These are phyloP conservation scores for Fagopyrum homotropicum DNA, from an alignment of 148 eudicot genomes.

Conservation along the genomic window DNA sequence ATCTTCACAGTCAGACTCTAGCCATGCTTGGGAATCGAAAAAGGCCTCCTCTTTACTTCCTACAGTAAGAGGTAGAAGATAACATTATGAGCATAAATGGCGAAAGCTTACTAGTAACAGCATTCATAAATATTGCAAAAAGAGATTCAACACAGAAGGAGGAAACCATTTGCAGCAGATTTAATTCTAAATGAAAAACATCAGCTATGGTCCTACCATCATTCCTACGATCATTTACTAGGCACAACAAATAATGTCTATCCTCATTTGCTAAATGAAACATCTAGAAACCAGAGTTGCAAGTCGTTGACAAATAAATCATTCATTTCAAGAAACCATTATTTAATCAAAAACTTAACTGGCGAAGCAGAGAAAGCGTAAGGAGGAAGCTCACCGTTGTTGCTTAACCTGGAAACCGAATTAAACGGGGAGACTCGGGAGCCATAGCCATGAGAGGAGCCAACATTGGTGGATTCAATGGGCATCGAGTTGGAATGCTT, in stretches of 20 bases:
- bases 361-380: not conserved
- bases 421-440: slow-evolving; percentile 10
- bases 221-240: not conserved
- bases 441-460: not conserved
- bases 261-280: not conserved
- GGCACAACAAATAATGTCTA: not conserved
- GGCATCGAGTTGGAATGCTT: not conserved
- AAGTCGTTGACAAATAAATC: not conserved
- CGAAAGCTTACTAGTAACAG: not conserved
- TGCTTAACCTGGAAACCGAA: slow-evolving; percentile 10
- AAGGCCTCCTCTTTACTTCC: slow-evolving; percentile 80
- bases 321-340: too few relatives aligned
- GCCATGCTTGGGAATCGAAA: slow-evolving; percentile 75
- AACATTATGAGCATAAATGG: not conserved
- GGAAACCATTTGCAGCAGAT: not conserved
- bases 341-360: too few relatives aligned
- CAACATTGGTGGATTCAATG: not conserved
- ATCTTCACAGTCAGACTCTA: slow-evolving; percentile 85
- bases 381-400: not conserved
- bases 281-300: not conserved
- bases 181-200: not conserved
- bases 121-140: not conserved
- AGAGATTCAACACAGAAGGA: not conserved
- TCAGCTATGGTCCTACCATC: not conserved
- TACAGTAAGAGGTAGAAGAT: slow-evolving; percentile 18